Percentiles rank a stretch among this genome's conserved stretches.
These are phyloP conservation scores for Penicillium sumatraense DNA, from an alignment of 2,329 filamentous ascomycete species.

Conservation along the genomic window DNA sequence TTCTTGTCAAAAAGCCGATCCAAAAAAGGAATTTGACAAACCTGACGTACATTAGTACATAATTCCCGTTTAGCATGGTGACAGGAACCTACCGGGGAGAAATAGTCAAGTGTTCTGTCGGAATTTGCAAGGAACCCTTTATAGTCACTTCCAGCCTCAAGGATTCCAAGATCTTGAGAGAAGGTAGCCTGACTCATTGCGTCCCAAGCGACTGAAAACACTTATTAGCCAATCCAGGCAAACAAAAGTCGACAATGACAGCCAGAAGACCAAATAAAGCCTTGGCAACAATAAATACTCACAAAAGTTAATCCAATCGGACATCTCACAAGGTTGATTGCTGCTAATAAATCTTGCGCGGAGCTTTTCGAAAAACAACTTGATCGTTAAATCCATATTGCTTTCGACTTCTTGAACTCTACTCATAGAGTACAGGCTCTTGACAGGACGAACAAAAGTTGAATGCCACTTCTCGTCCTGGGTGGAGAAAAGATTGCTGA, in stretches of 20 bases:
- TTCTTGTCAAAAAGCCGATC: conserved; percentile 30
- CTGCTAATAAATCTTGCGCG: conserved; percentile 34
- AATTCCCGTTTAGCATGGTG: background rate
- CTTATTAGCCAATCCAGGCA: background rate
- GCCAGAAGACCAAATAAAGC: background rate
- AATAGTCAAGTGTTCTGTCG: conserved; percentile 26
- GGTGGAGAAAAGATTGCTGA: conserved; percentile 43
- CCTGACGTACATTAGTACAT: conserved; percentile 8
- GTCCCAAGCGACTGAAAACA: conserved; percentile 23
- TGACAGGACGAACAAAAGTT: conserved; percentile 42
- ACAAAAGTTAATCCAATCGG: conserved; percentile 43
- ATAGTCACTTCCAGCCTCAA: conserved; percentile 26
- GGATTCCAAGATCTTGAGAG: conserved; percentile 27
- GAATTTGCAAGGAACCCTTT: conserved; percentile 21
- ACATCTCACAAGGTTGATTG: conserved; percentile 41
- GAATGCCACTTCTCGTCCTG: conserved; percentile 40
- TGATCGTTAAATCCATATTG: conserved; percentile 34
- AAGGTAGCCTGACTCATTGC: conserved; percentile 26
- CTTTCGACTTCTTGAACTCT: conserved; percentile 27
- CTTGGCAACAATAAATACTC: background rate
- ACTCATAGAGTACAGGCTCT: conserved; percentile 39
- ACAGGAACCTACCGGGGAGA: conserved; percentile 17
- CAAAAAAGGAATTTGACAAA: conserved; percentile 27
- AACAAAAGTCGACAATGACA: background rate
- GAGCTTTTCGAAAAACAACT: conserved; percentile 34